Conservation (phyloP, 225 moss, liverwort and hornwort species). For the Physcomitrium patens region DNA sequence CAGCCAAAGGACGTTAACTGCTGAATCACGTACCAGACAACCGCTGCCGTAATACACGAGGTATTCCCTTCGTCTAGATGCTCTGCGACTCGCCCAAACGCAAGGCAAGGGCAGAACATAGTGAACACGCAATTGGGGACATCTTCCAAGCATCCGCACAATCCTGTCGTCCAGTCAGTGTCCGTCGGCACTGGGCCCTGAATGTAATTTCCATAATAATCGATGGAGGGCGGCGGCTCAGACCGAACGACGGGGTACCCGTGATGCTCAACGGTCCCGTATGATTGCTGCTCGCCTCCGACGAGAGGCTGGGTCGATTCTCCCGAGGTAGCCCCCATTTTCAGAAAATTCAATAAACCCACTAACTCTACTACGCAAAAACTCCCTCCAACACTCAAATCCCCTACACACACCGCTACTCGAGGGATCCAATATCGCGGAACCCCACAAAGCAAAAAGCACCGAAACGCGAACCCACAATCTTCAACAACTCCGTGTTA, state of each 20-base stretch:
- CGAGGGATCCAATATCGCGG: too few relatives aligned
- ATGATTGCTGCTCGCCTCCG: slow-evolving; percentile 30
- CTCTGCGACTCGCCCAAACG: slow-evolving; percentile 81
- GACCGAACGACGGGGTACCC: slow-evolving; percentile 49
- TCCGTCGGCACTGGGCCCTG: neutral
- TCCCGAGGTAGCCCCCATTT: slow-evolving; percentile 45
- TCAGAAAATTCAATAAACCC: neutral
- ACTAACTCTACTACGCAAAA: slow-evolving; percentile 18
- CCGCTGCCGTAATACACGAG: slow-evolving; percentile 74
- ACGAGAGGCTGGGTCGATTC: slow-evolving; percentile 39
- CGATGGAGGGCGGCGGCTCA: slow-evolving; percentile 44
- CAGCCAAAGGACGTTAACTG: slow-evolving; percentile 76
- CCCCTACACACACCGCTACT: too few relatives aligned
- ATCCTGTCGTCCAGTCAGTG: slow-evolving; percentile 72
- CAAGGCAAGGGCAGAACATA: slow-evolving; percentile 87
- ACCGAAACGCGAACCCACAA: too few relatives aligned
- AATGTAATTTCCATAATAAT: slow-evolving; percentile 28
- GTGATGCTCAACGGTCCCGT: slow-evolving; percentile 32
- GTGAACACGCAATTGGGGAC: slow-evolving; percentile 79
- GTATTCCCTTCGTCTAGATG: slow-evolving; percentile 82
- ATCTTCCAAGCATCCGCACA: slow-evolving; percentile 78
- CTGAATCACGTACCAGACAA: slow-evolving; percentile 92
- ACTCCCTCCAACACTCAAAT: neutral
- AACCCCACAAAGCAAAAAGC: too few relatives aligned
- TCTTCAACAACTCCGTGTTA: too few relatives aligned